Evolutionary conservation across 2,329 filamentous ascomycete species (phyloP).

Genomic region (Exophiala phaeomuriformis): DNA sequence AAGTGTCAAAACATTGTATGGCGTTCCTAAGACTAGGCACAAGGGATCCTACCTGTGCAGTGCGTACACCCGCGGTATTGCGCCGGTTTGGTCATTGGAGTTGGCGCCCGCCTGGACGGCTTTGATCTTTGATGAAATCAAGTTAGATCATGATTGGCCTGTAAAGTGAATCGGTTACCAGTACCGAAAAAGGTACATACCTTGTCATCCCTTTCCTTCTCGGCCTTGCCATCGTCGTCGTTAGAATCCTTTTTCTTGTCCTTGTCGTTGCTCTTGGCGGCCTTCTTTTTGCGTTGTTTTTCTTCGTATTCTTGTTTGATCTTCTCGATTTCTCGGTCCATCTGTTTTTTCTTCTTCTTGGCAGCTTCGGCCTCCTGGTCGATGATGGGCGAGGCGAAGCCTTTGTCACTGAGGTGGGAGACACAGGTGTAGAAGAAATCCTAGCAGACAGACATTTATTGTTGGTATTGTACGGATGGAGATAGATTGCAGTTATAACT

Average conservation of each 20-base stretch:
- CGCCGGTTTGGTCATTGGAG: slow-evolving; percentile 40
- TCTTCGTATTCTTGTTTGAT: slow-evolving; percentile 59
- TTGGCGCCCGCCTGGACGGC: slow-evolving; percentile 42
- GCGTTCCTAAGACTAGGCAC: slow-evolving; percentile 12
- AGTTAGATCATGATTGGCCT: too few species aligned
- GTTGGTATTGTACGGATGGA: not conserved
- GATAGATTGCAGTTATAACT: too few species aligned
- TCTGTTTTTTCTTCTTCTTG: slow-evolving; percentile 38
- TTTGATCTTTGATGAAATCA: slow-evolving; percentile 34
- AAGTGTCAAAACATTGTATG: not conserved
- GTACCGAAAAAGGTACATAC: slow-evolving; percentile 29
- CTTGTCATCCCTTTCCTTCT: slow-evolving; percentile 49
- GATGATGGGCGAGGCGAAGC: slow-evolving; percentile 61
- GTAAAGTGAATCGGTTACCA: too few species aligned
- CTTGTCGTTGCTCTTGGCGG: slow-evolving; percentile 46
- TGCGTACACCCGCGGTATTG: slow-evolving; percentile 72
- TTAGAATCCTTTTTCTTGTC: slow-evolving; percentile 42
- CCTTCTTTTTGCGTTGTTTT: slow-evolving; percentile 64
- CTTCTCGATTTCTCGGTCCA: slow-evolving; percentile 42
- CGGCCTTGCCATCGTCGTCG: slow-evolving; percentile 40
- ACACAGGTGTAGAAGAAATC: slow-evolving; percentile 92
- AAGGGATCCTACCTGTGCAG: slow-evolving; percentile 59
- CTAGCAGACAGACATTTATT: slow-evolving; percentile 33
- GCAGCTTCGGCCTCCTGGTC: slow-evolving; percentile 38
- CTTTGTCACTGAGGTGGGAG: slow-evolving; percentile 70